Conservation (phyloP, 2,329 filamentous ascomycete species). For the Xylaria sp. region DNA sequence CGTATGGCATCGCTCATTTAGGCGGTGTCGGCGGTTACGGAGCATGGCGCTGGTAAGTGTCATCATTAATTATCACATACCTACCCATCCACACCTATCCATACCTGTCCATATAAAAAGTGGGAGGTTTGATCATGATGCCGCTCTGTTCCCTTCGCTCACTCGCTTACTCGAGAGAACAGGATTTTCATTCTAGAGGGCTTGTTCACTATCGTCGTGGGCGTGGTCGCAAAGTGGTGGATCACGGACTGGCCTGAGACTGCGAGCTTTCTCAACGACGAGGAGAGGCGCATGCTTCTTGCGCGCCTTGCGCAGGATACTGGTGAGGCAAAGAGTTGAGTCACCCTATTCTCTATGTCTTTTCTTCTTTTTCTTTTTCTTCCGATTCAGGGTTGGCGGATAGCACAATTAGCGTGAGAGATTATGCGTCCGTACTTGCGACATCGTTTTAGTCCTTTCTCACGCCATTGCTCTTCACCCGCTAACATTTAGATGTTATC, state of each 20-base stretch:
- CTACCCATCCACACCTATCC: too few species aligned
- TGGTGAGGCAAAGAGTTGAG: slow-evolving; percentile 47
- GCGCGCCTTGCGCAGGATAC: slow-evolving; percentile 46
- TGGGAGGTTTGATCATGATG: too few species aligned
- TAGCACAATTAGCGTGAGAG: too few species aligned
- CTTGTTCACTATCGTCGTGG: slow-evolving; percentile 50
- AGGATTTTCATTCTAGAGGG: slow-evolving; percentile 59
- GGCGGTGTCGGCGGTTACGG: slow-evolving; percentile 52
- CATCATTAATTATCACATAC: too few species aligned
- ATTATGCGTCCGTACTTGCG: too few species aligned
- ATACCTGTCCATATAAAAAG: too few species aligned
- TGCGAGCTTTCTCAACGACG: slow-evolving; percentile 51
- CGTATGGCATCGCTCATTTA: slow-evolving; percentile 58
- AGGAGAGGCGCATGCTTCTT: slow-evolving; percentile 50
- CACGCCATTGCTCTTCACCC: too few species aligned
- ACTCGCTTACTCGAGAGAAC: neutral
- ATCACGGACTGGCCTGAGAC: slow-evolving; percentile 47
- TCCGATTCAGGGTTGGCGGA: too few species aligned
- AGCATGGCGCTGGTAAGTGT: slow-evolving; percentile 48
- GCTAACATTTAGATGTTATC: neutral
- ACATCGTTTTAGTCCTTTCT: too few species aligned
- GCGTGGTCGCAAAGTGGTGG: slow-evolving; percentile 49
- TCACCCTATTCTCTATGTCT: neutral
- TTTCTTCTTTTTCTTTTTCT: too few species aligned
- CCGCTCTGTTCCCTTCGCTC: neutral